A percentile compares a stretch with the other conserved stretches of the same genome.
phyloP scores from a whole-genome alignment of 148 eudicot genomes.

The Rhododendron williamsianum region DNA sequence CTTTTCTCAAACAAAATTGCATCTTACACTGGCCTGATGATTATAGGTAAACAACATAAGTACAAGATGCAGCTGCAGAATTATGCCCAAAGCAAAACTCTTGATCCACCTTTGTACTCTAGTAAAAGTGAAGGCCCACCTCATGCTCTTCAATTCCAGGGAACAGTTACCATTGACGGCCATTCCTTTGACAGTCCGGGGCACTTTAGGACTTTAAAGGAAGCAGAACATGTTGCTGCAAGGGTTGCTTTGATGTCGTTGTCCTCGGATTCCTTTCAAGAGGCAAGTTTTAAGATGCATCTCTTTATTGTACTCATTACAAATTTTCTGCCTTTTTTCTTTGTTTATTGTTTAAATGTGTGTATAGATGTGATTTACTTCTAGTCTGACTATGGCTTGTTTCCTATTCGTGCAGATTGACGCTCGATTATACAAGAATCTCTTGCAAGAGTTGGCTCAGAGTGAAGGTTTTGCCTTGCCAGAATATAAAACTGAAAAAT shows the following conservation, averaged over 20 bases:
- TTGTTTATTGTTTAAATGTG: neutral
- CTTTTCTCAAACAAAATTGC: neutral
- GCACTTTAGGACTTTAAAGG: slow-evolving; percentile 16
- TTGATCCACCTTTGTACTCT: slow-evolving; percentile 13
- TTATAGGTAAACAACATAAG: slow-evolving; percentile 2
- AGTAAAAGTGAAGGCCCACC: slow-evolving; percentile 18
- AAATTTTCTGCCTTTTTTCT: neutral
- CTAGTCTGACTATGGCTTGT: neutral
- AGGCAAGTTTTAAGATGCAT: slow-evolving; percentile 17
- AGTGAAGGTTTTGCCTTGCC: slow-evolving; percentile 14
- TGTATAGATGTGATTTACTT: neutral
- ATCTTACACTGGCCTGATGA: slow-evolving; percentile 5
- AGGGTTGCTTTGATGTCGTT: slow-evolving; percentile 17
- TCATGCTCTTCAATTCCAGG: slow-evolving; percentile 19
- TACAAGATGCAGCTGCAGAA: slow-evolving; percentile 19
- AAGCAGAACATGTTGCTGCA: slow-evolving; percentile 24
- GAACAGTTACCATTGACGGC: slow-evolving; percentile 12
- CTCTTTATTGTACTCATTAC: neutral
- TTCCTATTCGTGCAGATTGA: slow-evolving; percentile 4
- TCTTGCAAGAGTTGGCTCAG: slow-evolving; percentile 21
- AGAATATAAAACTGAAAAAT: slow-evolving; percentile 7
- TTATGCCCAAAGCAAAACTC: slow-evolving; percentile 9
- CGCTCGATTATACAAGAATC: slow-evolving; percentile 2
- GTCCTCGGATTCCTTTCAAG: slow-evolving; percentile 13
- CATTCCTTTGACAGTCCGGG: slow-evolving; percentile 19